A percentile compares a stretch with the other conserved stretches of the same genome.
phyloP scores from a whole-genome alignment of 2,329 filamentous ascomycete species.

The Rhynchosporium graminicola region DNA sequence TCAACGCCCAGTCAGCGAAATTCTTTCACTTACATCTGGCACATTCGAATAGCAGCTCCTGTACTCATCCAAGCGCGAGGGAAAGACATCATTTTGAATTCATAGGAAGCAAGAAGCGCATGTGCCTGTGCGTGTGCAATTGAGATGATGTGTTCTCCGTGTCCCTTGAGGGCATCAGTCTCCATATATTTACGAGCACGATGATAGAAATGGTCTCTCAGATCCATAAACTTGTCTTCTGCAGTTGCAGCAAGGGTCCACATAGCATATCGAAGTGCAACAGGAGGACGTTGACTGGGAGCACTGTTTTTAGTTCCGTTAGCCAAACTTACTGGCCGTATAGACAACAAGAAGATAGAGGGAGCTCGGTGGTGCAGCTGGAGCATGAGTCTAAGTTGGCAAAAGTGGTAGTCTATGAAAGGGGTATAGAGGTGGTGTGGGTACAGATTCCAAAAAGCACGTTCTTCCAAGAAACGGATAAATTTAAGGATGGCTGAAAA shows the following conservation, averaged over 20 bases:
- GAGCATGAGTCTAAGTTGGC: background rate
- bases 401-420: background rate
- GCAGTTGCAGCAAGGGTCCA: slow-evolving; percentile 92
- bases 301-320: slow-evolving; percentile 48
- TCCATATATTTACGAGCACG: slow-evolving; percentile 89
- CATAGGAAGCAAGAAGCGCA: slow-evolving; percentile 76
- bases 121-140: slow-evolving; percentile 86
- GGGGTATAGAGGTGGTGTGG: background rate
- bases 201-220: slow-evolving; percentile 89
- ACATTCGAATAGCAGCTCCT: slow-evolving; percentile 76
- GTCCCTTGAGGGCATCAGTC: slow-evolving; percentile 85
- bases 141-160: slow-evolving; percentile 85
- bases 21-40: slow-evolving; percentile 69
- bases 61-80: slow-evolving; percentile 93
- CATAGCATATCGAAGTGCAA: slow-evolving; percentile 89
- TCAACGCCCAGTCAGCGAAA: slow-evolving; percentile 41
- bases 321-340: slow-evolving; percentile 14
- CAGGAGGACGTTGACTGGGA: slow-evolving; percentile 81
- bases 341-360: background rate
- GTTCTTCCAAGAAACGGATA: background rate
- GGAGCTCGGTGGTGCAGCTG: background rate
- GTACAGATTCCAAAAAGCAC: background rate
- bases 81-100: slow-evolving; percentile 98
- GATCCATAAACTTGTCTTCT: slow-evolving; percentile 74
- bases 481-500: background rate